These are phyloP conservation scores for Arbutus unedo DNA, from an alignment of 148 eudicot species.

Conservation along the genomic window DNA sequence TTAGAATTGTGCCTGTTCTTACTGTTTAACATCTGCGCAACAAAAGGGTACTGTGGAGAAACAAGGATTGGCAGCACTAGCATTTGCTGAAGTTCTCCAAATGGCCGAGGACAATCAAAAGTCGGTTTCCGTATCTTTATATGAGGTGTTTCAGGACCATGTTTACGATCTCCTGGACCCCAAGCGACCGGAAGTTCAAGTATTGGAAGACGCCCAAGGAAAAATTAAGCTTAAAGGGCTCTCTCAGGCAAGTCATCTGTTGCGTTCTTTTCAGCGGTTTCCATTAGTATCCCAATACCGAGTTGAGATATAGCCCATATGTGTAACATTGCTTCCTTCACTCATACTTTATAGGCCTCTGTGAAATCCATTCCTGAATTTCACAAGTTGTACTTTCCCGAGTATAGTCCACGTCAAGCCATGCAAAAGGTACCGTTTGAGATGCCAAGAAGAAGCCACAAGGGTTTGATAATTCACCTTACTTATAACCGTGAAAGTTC, in stretches of 20 bases:
- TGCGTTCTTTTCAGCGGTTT: background rate
- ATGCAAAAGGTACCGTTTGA: slow-evolving; percentile 39
- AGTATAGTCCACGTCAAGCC: slow-evolving; percentile 23
- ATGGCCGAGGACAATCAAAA: slow-evolving; percentile 42
- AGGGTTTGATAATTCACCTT: slow-evolving; percentile 60
- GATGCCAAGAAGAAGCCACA: slow-evolving; percentile 53
- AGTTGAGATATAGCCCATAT: background rate
- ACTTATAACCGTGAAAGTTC: slow-evolving; percentile 38
- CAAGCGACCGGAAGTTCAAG: slow-evolving; percentile 50
- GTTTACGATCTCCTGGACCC: slow-evolving; percentile 63
- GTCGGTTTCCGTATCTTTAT: slow-evolving; percentile 54
- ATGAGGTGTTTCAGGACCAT: slow-evolving; percentile 70
- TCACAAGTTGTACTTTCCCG: slow-evolving; percentile 35
- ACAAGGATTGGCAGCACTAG: slow-evolving; percentile 54
- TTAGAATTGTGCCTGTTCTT: background rate
- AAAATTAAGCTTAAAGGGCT: slow-evolving; percentile 77
- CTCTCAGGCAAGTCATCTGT: slow-evolving; percentile 54
- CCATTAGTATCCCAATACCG: background rate
- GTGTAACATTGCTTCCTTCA: background rate
- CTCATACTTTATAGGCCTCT: slow-evolving; percentile 36
- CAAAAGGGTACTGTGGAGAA: slow-evolving; percentile 67
- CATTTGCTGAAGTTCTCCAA: slow-evolving; percentile 52
- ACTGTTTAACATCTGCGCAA: background rate
- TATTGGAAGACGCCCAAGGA: slow-evolving; percentile 72
- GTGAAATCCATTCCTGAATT: slow-evolving; percentile 61